These are phyloP conservation scores for Daldinia decipiens DNA, from an alignment of 495 filamentous ascomycete species.

Conservation along the genomic window DNA sequence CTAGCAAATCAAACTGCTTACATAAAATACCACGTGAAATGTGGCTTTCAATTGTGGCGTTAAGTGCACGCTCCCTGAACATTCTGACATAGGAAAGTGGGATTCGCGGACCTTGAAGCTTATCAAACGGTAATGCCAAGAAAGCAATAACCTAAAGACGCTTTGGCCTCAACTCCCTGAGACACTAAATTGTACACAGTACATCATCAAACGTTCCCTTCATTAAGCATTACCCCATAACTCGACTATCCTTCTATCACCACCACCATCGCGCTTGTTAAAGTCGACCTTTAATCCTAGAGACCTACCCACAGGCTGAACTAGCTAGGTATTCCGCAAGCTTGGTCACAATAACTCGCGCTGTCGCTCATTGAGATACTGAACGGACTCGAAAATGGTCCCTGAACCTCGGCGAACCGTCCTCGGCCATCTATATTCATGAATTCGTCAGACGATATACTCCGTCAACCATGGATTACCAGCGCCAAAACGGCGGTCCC, in stretches of 20 bases:
- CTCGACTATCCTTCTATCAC: conserved; percentile 6
- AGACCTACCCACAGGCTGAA: neutral
- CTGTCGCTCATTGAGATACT: conserved; percentile 3
- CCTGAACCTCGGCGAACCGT: conserved; percentile 35
- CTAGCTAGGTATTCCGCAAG: conserved; percentile 7
- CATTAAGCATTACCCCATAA: conserved; percentile 4
- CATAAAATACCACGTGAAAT: conserved; percentile 3
- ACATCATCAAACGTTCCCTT: conserved; percentile 31
- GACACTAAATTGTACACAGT: conserved; percentile 34
- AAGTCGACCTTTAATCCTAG: conserved; percentile 1
- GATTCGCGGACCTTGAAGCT: conserved; percentile 3
- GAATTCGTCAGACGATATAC: conserved; percentile 30
- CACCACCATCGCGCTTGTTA: conserved; percentile 22
- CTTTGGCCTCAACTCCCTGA: conserved; percentile 44
- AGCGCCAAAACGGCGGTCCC: conserved; percentile 43
- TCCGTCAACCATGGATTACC: conserved; percentile 43
- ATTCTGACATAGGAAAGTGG: conserved; percentile 1
- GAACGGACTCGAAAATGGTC: conserved; percentile 42
- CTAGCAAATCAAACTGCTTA: neutral
- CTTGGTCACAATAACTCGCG: conserved; percentile 15
- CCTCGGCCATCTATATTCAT: conserved; percentile 39
- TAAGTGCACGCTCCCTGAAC: neutral
- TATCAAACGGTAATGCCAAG: conserved; percentile 31
- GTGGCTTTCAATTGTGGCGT: neutral
- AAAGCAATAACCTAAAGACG: conserved; percentile 22